A percentile compares a stretch with the other conserved stretches of the same genome.
Evolutionary conservation across 345 rosid genomes (phyloP).

Genomic region (Mallotus nudiflorus): DNA sequence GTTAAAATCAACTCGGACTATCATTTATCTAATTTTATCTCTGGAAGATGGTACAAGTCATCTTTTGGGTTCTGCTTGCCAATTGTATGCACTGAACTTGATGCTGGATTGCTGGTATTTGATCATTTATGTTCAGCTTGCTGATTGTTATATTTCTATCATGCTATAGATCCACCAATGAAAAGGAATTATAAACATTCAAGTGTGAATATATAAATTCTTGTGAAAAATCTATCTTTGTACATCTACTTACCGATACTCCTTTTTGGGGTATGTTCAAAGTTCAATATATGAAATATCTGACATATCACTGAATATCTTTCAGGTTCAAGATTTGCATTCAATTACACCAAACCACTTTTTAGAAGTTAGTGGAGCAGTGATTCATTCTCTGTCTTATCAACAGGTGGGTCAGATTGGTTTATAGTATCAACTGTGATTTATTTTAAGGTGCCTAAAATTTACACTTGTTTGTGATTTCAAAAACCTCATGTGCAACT

Average conservation of each 20-base stretch:
- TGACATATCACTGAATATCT: slow-evolving; percentile 17
- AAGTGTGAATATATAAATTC: neutral
- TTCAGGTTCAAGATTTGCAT: slow-evolving; percentile 95
- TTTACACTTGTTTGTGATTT: neutral
- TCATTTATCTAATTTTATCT: neutral
- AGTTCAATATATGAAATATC: slow-evolving; percentile 9
- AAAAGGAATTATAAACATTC: neutral
- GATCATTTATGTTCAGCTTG: too few species aligned
- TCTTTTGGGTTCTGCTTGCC: neutral
- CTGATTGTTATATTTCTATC: too few species aligned
- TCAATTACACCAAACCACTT: slow-evolving; percentile 80
- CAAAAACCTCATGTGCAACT: slow-evolving; percentile 1
- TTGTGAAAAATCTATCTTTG: too few species aligned
- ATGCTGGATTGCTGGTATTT: neutral
- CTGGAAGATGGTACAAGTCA: neutral
- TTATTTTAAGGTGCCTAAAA: neutral
- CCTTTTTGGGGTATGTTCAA: neutral
- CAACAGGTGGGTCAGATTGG: slow-evolving; percentile 68
- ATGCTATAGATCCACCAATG: neutral
- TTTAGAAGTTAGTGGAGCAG: slow-evolving; percentile 93
- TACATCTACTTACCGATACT: neutral
- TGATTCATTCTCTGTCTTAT: slow-evolving; percentile 89
- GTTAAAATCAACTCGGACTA: neutral
- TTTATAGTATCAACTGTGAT: neutral
- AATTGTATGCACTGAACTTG: neutral